Percentiles rank a stretch among this genome's conserved stretches.
Evolutionary conservation across 305 asterid species (phyloP).

Genomic region (Lippia alba): DNA sequence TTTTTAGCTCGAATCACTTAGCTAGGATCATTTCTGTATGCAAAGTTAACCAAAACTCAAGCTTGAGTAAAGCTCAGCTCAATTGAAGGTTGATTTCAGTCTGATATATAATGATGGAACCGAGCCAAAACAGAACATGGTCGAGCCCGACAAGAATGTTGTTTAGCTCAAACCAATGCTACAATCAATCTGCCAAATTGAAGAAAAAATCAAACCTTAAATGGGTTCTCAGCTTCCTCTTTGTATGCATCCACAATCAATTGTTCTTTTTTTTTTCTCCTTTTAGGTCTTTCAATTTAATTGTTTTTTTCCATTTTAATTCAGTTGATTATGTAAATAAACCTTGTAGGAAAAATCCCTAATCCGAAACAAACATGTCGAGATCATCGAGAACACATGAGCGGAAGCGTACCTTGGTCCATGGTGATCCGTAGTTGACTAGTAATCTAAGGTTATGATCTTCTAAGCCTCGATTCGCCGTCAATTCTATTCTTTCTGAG

Average conservation of each 20-base stretch:
- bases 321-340: no score
- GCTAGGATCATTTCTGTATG: background rate
- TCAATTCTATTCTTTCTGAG: no score
- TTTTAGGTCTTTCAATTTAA: background rate
- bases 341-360: no score
- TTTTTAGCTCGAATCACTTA: background rate
- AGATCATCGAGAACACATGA: no score
- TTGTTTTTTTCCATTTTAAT: no score
- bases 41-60: slow-evolving; percentile 19
- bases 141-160: background rate
- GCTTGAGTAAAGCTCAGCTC: background rate
- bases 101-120: background rate
- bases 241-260: slow-evolving; percentile 90
- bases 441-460: no score
- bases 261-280: background rate
- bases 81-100: slow-evolving; percentile 15
- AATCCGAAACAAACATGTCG: no score
- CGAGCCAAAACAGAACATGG: background rate
- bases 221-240: slow-evolving; percentile 87
- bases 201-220: slow-evolving; percentile 66
- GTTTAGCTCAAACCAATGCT: slow-evolving; percentile 8
- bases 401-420: no score
- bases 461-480: no score
- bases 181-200: background rate
- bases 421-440: no score